These are phyloP conservation scores for Cladosporium colombiae DNA, from an alignment of 2,329 filamentous ascomycete genomes.

Conservation along the genomic window DNA sequence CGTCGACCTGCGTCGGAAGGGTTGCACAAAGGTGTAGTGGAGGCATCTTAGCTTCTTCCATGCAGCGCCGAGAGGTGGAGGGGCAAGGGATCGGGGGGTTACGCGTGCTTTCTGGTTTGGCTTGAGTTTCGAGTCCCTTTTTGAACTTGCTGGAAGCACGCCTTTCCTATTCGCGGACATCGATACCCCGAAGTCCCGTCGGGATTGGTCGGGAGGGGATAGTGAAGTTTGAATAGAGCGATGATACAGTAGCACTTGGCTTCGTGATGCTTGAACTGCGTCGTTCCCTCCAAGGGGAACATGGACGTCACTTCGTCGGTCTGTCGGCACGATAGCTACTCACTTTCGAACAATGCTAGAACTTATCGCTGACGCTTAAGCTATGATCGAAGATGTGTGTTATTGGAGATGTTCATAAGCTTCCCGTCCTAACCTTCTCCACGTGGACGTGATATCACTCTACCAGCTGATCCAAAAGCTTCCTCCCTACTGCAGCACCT, in stretches of 20 bases:
- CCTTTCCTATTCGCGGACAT: slow-evolving; percentile 5
- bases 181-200: slow-evolving; percentile 8
- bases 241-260: neutral
- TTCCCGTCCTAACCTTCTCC: slow-evolving; percentile 3
- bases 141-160: neutral
- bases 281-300: neutral
- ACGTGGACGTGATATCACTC: slow-evolving; percentile 5
- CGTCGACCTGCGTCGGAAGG: neutral
- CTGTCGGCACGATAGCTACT: neutral
- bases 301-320: neutral
- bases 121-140: neutral
- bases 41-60: slow-evolving; percentile 19
- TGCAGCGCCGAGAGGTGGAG: slow-evolving; percentile 10
- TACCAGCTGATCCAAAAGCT: neutral
- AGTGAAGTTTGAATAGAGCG: neutral
- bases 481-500: neutral
- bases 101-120: neutral
- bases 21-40: neutral
- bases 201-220: slow-evolving; percentile 2
- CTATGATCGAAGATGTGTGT: neutral
- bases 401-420: neutral
- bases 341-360: neutral
- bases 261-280: neutral
- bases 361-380: neutral
- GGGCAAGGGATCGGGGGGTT: slow-evolving; percentile 4